phyloP scores from a whole-genome alignment of 805 yeast genomes.

The Blastobotrys terrestris region DNA sequence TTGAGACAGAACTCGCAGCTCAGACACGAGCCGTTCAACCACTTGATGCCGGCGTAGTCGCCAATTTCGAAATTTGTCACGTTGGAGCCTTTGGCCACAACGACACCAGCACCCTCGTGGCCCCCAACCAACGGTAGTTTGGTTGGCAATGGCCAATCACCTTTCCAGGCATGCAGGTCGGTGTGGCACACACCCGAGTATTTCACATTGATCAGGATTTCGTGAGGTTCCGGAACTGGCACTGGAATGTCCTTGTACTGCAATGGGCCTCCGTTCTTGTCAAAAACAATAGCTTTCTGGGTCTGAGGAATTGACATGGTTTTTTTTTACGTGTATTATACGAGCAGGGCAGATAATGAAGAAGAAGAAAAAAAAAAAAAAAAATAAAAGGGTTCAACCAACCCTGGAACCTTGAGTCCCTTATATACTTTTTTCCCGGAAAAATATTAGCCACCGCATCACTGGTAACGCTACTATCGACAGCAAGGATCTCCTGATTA shows the following conservation, averaged over 20 bases:
- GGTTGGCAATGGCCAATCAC: constrained; percentile 82
- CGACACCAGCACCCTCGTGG: constrained; percentile 86
- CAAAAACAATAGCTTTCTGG: constrained; percentile 68
- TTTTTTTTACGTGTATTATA: neutral
- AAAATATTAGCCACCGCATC: neutral
- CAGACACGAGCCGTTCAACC: constrained; percentile 76
- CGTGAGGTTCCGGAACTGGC: constrained; percentile 71
- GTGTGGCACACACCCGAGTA: constrained; percentile 94
- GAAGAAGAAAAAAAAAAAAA: neutral
- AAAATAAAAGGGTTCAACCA: neutral
- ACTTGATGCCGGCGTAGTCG: constrained; percentile 77
- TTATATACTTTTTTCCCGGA: constrained; percentile 1
- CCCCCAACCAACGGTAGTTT: constrained; percentile 80
- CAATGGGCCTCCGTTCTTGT: constrained; percentile 58
- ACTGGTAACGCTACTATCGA: too few relatives aligned
- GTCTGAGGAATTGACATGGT: constrained; percentile 45
- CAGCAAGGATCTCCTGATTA: neutral
- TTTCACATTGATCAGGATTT: constrained; percentile 72
- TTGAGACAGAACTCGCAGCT: constrained; percentile 71
- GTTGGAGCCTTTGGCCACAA: constrained; percentile 66
- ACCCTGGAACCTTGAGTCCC: neutral
- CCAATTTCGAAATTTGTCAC: constrained; percentile 71
- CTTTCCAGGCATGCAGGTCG: constrained; percentile 89
- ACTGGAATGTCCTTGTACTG: constrained; percentile 70
- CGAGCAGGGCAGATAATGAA: neutral